A percentile compares a stretch with the other conserved stretches of the same genome.
Evolutionary conservation across 108 stramenopile genomes (phyloP).

Genomic region (Nannochloropsis salina): DNA sequence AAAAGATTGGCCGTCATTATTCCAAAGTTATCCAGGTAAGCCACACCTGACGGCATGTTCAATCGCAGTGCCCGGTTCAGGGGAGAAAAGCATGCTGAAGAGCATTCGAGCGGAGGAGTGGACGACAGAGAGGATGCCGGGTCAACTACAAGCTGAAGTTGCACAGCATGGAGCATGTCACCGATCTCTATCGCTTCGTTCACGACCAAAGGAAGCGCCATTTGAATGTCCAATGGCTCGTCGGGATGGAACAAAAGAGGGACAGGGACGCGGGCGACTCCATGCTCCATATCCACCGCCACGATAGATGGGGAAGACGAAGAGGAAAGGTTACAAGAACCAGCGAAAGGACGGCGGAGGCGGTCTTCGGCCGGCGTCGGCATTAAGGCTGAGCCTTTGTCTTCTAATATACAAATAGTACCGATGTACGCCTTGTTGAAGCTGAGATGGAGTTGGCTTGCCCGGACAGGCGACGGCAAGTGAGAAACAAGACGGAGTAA

Average conservation of each 20-base stretch:
- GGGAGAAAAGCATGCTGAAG: background rate
- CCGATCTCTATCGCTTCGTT: background rate
- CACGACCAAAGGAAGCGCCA: background rate
- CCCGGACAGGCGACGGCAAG: background rate
- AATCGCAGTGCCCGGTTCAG: background rate
- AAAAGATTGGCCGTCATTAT: background rate
- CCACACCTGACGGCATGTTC: background rate
- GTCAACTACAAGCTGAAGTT: conserved; percentile 7
- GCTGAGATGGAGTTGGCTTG: background rate
- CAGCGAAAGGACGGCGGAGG: background rate
- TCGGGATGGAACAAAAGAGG: background rate
- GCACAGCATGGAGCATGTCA: background rate
- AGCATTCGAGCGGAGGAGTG: background rate
- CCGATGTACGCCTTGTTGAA: background rate
- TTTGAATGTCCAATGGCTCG: background rate
- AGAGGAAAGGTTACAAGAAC: background rate
- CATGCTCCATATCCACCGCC: background rate
- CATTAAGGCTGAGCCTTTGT: background rate
- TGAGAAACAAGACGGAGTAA: background rate
- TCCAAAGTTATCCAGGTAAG: background rate
- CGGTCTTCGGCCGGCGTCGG: background rate
- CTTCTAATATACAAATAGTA: background rate
- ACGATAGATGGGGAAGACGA: background rate
- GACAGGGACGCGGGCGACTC: background rate
- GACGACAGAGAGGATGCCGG: background rate